Evolutionary conservation across 192 early-diverging fungal species (phyloP), one percentile per base, ranked within the genome.

Genomic region (Mortierella hygrophila): DNA sequence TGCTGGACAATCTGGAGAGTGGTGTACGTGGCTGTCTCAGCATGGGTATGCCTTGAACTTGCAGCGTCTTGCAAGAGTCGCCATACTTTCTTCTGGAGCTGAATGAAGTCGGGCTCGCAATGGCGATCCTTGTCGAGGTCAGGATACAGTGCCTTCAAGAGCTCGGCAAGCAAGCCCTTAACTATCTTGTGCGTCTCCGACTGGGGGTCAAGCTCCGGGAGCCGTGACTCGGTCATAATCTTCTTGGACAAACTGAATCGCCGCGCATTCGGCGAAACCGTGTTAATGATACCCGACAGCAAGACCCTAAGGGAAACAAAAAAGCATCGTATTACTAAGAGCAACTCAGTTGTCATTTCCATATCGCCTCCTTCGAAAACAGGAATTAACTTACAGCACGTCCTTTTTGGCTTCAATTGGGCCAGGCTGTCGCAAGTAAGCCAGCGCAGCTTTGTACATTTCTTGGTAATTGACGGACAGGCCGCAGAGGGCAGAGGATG

Each of bases 381-480:
- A 46, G 73, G 29, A 42, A 26, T 26, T 7, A 26, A 69, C 76
- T 69, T 47, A 76, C 75, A 76, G 41, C 6, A 76, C 75, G 29
- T 76, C 75, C 63, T 76, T 76, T 76, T 77, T 77, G 16, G 42
- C n/a, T 29, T 76, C 38, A 3, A 68, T 63, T 16, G 75, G 63
- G 5, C 60, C 75, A 16, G 75, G 60, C 26, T 68, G 18, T 16
- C 18, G 20, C 63, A 76, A 42, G 11, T 76, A 23, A 23, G 40
- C 18, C 47, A 76, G 75, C 4, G 63, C 63, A 29, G 63, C 75
- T 11, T 68, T 63, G 63, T 76, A 76, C 10, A 76, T 57, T 32
- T 76, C 75, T 68, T 46, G 21, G 21, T 76, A 63, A n/a, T 76
- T 76, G 23, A 23, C 46, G 29, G 75, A 68, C 13, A 76, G 42